These are phyloP conservation scores for Colletotrichum agaves DNA, from an alignment of 2,329 filamentous ascomycete genomes.

Conservation along the genomic window DNA sequence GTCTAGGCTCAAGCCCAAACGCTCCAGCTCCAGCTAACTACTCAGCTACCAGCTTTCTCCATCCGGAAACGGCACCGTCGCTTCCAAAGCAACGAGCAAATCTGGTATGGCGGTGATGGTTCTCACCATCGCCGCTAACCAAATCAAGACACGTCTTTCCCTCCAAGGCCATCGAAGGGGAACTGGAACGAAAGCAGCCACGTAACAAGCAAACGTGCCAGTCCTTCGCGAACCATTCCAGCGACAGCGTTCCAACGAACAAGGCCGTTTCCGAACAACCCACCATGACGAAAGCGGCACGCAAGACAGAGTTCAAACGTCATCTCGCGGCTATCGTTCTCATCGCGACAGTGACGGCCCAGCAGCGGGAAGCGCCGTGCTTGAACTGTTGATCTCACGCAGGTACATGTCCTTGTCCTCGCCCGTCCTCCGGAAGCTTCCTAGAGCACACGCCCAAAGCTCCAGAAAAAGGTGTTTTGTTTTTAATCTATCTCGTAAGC, in stretches of 20 bases:
- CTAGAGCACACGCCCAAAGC: neutral
- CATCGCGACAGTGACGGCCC: neutral
- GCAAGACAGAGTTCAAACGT: neutral
- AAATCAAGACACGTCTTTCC: neutral
- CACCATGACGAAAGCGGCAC: neutral
- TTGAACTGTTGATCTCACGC: conserved; percentile 1
- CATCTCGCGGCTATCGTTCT: neutral
- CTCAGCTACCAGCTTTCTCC: conserved; percentile 4
- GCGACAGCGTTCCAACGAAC: neutral
- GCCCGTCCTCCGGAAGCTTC: conserved; percentile 1
- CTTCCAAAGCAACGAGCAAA: neutral
- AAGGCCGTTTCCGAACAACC: neutral
- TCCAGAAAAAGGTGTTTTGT: neutral
- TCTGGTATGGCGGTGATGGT: conserved; percentile 9
- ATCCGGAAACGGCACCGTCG: conserved; percentile 29
- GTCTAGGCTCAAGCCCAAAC: conserved; percentile 25
- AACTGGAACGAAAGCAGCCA: neutral
- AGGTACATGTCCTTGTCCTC: conserved; percentile 9
- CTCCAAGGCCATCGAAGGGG: neutral
- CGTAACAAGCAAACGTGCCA: conserved; percentile 19
- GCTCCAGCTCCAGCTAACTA: neutral
- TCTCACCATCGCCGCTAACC: conserved; percentile 4
- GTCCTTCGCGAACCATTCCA: conserved; percentile 9
- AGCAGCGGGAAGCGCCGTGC: neutral
- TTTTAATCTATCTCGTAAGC: neutral